These are phyloP conservation scores for Yarrowia osloensis DNA, from an alignment of 805 yeast genomes.

Conservation along the genomic window DNA sequence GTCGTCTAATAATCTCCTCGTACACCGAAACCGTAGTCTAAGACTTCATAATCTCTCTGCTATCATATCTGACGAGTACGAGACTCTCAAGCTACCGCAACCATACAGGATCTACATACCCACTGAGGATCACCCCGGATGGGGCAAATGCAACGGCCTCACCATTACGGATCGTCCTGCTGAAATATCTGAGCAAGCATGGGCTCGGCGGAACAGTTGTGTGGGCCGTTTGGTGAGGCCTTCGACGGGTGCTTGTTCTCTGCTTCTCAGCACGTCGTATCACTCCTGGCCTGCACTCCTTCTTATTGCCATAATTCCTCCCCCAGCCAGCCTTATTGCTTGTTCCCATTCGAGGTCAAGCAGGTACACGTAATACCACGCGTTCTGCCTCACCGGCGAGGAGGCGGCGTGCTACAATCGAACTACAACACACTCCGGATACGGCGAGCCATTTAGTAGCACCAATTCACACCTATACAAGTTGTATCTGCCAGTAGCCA, in stretches of 20 bases:
- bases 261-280: neutral
- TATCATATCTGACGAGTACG: too few relatives aligned
- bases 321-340: neutral
- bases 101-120: neutral
- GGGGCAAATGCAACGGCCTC: slow-evolving; percentile 2
- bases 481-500: too few relatives aligned
- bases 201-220: too few relatives aligned
- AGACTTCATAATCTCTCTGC: too few relatives aligned
- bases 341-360: neutral
- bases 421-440: too few relatives aligned
- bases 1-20: too few relatives aligned
- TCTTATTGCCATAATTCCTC: too few relatives aligned
- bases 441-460: neutral
- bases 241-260: too few relatives aligned
- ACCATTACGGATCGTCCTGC: neutral
- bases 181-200: neutral
- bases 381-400: neutral
- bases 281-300: neutral
- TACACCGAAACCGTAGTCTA: too few relatives aligned
- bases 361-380: neutral
- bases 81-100: too few relatives aligned
- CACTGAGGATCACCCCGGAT: slow-evolving; percentile 1
- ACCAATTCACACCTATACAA: too few relatives aligned
- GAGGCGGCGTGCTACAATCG: too few relatives aligned
- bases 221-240: neutral